Base-by-base conservation (phyloP, 495 filamentous ascomycete species). In the Aspergillus conjunctus region DNA sequence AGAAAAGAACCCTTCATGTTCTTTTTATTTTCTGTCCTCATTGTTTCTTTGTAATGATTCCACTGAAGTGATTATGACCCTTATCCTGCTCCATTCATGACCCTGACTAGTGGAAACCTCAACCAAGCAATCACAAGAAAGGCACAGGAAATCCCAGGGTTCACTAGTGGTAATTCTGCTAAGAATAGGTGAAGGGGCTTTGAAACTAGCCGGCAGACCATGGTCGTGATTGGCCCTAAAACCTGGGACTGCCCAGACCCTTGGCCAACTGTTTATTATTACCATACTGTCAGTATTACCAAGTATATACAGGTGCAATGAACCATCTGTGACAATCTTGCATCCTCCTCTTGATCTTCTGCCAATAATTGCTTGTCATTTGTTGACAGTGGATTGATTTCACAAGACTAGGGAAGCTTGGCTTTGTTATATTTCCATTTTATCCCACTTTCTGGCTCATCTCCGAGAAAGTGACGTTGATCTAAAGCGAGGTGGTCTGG, bases 351-450 rank as follows among this genome's bases (percentile, higher is more conserved):
- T 63, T 54, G 26, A 54, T 31, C 51, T 46, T 57, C 52, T 60
- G 57, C 62, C 62, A 64, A 64, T 64, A 60, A 64, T 64, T 56
- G 62, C 62, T 64, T 64, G 52, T 59, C 2, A 6, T 30, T 41
- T 63, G 32, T 54, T 54, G 26, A 7, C 9, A 18, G 54, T 55
- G 56, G 50, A 6, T 56, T 39, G 37, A 15, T 18, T 20, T 17
- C 9, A 17, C n/a, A 48, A n/a, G 44, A 5, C 17, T 17, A 10
- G 44, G 9, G 20, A 48, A 48, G 44, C 44, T 48, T 48, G 44
- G 20, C 15, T 37, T 51, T 18, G 26, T 17, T n/a, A 17, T 26
- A 18, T 14, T 52, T 34, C 14, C 17, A 18, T 8, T 14, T 9
- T n/a, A 4, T 41, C 37, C 37, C 12, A 41, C 12, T 9, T 8